phyloP scores from a whole-genome alignment of 371 early-diverging fungal species.

The Gilbertella persicaria region DNA sequence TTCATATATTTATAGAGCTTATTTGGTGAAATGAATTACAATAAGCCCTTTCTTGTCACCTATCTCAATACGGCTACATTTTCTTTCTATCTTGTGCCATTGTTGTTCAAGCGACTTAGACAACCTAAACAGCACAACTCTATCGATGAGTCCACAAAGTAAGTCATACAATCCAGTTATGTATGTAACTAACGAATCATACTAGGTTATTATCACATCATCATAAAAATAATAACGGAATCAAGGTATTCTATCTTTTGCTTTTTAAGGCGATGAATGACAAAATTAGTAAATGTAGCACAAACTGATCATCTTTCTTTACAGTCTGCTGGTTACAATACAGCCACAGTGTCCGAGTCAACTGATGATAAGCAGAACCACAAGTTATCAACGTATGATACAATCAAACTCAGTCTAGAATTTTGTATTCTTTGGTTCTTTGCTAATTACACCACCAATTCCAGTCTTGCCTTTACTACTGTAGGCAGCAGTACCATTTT shows the following conservation, averaged over 20 bases:
- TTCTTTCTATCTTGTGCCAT: conserved; percentile 67
- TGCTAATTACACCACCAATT: conserved; percentile 78
- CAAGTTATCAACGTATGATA: conserved; percentile 48
- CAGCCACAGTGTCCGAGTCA: conserved; percentile 15
- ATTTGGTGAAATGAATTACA: conserved; percentile 64
- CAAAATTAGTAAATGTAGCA: conserved; percentile 8
- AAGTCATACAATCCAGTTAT: too few relatives aligned
- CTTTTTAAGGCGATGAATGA: conserved; percentile 9
- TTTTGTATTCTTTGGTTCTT: conserved; percentile 84
- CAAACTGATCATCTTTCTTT: conserved; percentile 14
- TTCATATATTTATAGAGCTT: conserved; percentile 44
- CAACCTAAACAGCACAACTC: neutral
- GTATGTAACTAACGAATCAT: too few relatives aligned
- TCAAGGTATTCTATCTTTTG: too few relatives aligned
- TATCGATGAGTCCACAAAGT: neutral
- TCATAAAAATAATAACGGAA: too few relatives aligned
- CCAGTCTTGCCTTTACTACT: conserved; percentile 75
- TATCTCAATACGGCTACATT: conserved; percentile 74
- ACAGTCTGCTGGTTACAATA: neutral
- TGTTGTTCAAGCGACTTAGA: conserved; percentile 22
- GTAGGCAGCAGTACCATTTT: conserved; percentile 85
- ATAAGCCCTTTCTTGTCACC: conserved; percentile 74
- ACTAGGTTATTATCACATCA: too few relatives aligned
- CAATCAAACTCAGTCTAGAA: conserved; percentile 67
- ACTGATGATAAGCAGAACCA: neutral